These are phyloP conservation scores for Vitis amurensis DNA, from an alignment of 164 flowering plant species.

Conservation along the genomic window DNA sequence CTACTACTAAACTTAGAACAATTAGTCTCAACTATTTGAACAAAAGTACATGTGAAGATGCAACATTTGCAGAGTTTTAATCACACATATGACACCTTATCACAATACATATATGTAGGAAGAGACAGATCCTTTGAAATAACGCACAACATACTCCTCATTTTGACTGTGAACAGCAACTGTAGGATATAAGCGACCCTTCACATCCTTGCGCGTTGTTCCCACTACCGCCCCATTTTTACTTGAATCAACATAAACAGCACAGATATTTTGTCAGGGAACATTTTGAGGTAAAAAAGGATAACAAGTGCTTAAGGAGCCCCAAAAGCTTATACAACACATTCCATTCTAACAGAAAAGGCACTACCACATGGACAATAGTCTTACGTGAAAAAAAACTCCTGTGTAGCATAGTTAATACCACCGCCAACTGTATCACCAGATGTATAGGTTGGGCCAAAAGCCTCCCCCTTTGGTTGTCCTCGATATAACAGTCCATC, in stretches of 20 bases:
- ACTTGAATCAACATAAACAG: slow-evolving; percentile 41
- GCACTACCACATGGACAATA: slow-evolving; percentile 11
- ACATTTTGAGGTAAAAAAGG: not conserved
- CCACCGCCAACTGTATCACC: slow-evolving; percentile 96
- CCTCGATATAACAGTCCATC: slow-evolving; percentile 94
- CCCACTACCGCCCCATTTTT: slow-evolving; percentile 87
- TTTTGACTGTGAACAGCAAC: slow-evolving; percentile 95
- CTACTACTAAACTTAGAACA: not conserved
- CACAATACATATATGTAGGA: not conserved
- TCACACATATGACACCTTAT: too few relatives aligned
- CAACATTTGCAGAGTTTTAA: not conserved
- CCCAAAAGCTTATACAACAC: not conserved
- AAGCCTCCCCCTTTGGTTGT: slow-evolving; percentile 77
- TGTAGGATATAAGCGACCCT: slow-evolving; percentile 84
- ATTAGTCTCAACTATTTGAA: not conserved
- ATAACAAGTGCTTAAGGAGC: not conserved
- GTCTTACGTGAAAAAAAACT: slow-evolving; percentile 95
- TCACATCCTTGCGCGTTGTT: slow-evolving; percentile 58
- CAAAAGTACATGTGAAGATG: not conserved
- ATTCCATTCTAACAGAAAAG: not conserved
- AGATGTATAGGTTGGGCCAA: slow-evolving; percentile 87
- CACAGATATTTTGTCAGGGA: slow-evolving; percentile 6
- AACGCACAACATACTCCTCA: slow-evolving; percentile 75
- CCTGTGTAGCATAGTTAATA: slow-evolving; percentile 86
- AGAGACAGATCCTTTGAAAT: not conserved